A percentile compares a stretch with the other conserved stretches of the same genome.
These are phyloP conservation scores for Ascocoryne sarcoides DNA, from an alignment of 2,329 filamentous ascomycete genomes.

Conservation along the genomic window DNA sequence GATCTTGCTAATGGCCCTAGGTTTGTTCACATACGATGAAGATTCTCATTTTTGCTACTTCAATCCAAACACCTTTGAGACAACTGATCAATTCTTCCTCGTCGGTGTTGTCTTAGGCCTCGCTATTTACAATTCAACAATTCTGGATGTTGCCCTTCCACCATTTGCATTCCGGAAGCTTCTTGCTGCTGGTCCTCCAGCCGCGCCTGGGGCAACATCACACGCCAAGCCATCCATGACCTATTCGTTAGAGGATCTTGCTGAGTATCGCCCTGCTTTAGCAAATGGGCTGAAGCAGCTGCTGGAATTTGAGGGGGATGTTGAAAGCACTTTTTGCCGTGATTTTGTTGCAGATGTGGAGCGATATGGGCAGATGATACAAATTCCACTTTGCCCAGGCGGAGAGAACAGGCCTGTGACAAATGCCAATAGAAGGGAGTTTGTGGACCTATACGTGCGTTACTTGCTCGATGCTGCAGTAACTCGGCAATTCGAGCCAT, in stretches of 20 bases:
- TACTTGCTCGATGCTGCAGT: constrained; percentile 74
- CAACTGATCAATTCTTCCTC: constrained; percentile 83
- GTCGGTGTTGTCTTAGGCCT: constrained; percentile 81
- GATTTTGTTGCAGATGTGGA: constrained; percentile 75
- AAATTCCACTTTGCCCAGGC: constrained; percentile 60
- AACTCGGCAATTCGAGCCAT: constrained; percentile 78
- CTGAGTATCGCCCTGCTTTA: constrained; percentile 69
- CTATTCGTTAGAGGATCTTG: constrained; percentile 72
- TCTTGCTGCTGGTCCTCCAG: constrained; percentile 63
- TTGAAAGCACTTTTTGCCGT: constrained; percentile 69
- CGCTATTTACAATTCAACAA: constrained; percentile 92
- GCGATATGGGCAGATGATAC: constrained; percentile 60
- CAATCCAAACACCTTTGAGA: constrained; percentile 82
- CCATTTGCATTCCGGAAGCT: constrained; percentile 87
- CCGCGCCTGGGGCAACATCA: constrained; percentile 43
- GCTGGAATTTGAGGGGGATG: constrained; percentile 76
- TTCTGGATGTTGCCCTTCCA: constrained; percentile 78
- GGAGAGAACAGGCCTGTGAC: constrained; percentile 71
- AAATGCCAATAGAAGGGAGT: constrained; percentile 76
- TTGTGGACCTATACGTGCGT: constrained; percentile 75
- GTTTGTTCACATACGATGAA: constrained; percentile 88
- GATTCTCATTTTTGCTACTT: constrained; percentile 90
- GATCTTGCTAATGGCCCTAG: constrained; percentile 34
- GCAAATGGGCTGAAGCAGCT: constrained; percentile 68
- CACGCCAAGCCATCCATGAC: constrained; percentile 55